Evolutionary conservation across 129 eudicot species (phyloP), one percentile per base, ranked within the genome.

Genomic region (Rutidosis leptorrhynchoides): DNA sequence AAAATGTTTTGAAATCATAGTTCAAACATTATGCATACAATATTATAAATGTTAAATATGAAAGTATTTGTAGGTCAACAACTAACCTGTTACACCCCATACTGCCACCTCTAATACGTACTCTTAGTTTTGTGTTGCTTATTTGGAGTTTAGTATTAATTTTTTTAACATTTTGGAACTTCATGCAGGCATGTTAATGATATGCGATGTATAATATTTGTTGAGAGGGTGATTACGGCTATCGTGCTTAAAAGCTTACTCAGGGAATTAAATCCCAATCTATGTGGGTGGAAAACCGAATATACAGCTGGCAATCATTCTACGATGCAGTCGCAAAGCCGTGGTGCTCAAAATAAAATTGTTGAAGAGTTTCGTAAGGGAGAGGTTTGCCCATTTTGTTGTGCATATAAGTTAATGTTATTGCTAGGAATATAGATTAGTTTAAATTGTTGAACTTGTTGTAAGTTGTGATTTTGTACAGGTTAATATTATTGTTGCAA

Each of bases 401-500:
- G 19, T 43, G 24, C 66, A 10, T 70, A 42, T 43, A 55, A 32
- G 70, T 55, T 35, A 22, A 9, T 68, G 72, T 55, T 68, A 21
- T 19, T 55, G 5, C 42, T 10, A 20, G 26, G 29, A 16, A 68
- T 35, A 40, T 56, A 3, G 8, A 24, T 26, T 56, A 24, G 7
- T 33, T 6, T 11, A 16, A 6, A 29, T 10, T 15, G 40, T 27
- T 53, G 26, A 54, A 59, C 64, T 59, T 27, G 14, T 30, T 59
- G 23, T 16, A 28, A 23, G 4, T 16, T 59, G 64, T 59, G 54
- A 48, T 37, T 54, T 4, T 65, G 57, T 78, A 67, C 79, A 94
- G 99, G 93, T 89, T 22, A 82, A 94, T 56, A 84, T 94, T 21
- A 84, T 94, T 58, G 88, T 94, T 66, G 95, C 99, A 30, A 94